Conservation (phyloP, 495 filamentous ascomycete species). For the Tuber microsphaerosporum region DNA sequence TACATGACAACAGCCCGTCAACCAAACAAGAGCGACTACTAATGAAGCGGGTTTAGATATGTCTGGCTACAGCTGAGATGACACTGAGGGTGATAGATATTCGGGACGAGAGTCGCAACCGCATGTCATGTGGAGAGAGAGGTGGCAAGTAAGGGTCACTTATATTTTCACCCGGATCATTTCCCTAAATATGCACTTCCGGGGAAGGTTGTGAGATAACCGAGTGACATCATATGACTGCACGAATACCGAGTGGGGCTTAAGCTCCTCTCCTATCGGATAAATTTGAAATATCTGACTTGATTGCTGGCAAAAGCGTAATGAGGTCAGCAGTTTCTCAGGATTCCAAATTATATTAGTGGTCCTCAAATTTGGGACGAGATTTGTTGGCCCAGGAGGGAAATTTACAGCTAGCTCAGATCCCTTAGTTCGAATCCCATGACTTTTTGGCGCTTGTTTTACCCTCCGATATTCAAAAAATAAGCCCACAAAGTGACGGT, state of each 20-base stretch:
- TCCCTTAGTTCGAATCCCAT: no score
- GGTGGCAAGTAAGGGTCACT: background rate
- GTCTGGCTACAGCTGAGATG: no score
- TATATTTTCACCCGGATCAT: background rate
- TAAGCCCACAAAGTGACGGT: no score
- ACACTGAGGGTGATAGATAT: no score
- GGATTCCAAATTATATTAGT: background rate
- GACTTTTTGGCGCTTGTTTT: no score
- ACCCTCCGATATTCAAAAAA: no score
- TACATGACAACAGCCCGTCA: no score
- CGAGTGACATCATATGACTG: constrained; percentile 1
- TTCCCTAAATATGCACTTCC: background rate
- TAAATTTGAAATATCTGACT: background rate
- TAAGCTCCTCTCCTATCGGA: background rate
- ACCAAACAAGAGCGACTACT: no score
- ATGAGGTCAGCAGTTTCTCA: background rate
- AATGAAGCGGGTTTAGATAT: no score
- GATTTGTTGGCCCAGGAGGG: background rate
- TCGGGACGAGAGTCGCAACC: no score
- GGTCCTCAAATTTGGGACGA: background rate
- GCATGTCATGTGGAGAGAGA: background rate
- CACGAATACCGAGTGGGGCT: background rate
- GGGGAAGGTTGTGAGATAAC: background rate
- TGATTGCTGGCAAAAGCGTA: background rate
- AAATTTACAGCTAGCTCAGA: no score